Evolutionary conservation across 441 rosid genomes (phyloP), one percentile per base, ranked within the genome.

Genomic region (Populus tomentosa): DNA sequence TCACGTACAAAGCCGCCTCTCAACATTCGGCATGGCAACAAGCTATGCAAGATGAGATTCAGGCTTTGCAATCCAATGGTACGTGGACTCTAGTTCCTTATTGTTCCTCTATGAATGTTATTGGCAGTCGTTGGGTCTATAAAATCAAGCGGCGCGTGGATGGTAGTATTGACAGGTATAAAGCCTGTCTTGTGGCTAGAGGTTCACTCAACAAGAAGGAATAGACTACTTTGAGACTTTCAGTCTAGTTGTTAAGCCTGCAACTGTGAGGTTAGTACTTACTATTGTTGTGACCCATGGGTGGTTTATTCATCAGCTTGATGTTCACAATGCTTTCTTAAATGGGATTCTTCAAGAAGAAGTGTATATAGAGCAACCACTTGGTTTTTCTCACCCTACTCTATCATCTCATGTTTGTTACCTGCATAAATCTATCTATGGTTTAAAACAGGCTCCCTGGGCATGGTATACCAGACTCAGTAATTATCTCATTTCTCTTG

Each of bases 1-100:
- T 46, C 56, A 14, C 6, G 2, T 46, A 14, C 7, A 46, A 46
- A 46, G 6, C 14, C 0, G 20, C 2, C 0, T 46, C 7, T 46
- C 7, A 50, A 4, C 0, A 14, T 50, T 14, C 0, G 0, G 7
- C 6, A 50, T 50, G 59, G 0, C n/a, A 50, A 24, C 26, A 1
- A 0, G 7, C 59, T 50, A 50, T 26, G 28, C 28, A 26, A 26
- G 28, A 26, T 26, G 28, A 26, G 28, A 1, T 26, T 26, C 28
- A 2, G 2, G 59, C 20, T 50, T 14, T 50, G 7, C 2, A 16
- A 14, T 50, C 7, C 4, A 14, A 50, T 50, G 20, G 2, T 50
- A 16, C 26, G 26, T 24, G 26, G 26, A 24, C 26, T 24, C 26
- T 24, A 24, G 26, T 24, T 24, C 26, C 26, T 1, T 0, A 50